Evolutionary conservation across 352 stramenopile species (phyloP).

Genomic region (Plasmopara halstedii): DNA sequence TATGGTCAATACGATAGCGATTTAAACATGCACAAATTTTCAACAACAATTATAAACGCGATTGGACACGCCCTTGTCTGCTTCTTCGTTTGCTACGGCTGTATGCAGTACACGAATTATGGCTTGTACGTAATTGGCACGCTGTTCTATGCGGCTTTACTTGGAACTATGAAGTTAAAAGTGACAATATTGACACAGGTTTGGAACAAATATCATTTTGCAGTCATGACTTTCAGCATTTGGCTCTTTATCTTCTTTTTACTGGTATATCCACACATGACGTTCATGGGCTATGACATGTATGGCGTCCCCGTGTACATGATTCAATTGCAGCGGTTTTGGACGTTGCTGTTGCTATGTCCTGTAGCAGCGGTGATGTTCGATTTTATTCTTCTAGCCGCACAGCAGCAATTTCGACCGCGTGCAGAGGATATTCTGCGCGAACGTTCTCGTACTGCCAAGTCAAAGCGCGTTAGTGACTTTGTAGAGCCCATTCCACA

Average conservation of each 20-base stretch:
- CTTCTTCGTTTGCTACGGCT: conserved; percentile 43
- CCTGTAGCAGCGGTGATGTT: conserved; percentile 35
- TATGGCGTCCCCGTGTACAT: conserved; percentile 37
- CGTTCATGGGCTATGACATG: conserved; percentile 71
- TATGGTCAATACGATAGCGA: conserved; percentile 43
- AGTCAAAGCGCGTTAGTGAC: conserved; percentile 14
- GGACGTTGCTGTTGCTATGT: conserved; percentile 44
- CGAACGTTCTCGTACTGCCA: conserved; percentile 25
- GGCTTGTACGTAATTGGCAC: conserved; percentile 48
- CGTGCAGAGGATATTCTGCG: conserved; percentile 55
- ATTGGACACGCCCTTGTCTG: conserved; percentile 46
- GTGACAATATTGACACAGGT: conserved; percentile 51
- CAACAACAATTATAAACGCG: conserved; percentile 41
- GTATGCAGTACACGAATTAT: conserved; percentile 16
- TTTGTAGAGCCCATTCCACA: conserved; percentile 9
- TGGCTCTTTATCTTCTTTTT: conserved; percentile 63
- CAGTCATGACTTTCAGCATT: conserved; percentile 45
- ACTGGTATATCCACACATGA: conserved; percentile 47
- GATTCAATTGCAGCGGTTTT: conserved; percentile 39
- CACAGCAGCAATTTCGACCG: conserved; percentile 46
- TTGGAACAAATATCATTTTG: conserved; percentile 57
- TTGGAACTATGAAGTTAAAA: conserved; percentile 68
- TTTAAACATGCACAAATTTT: conserved; percentile 53
- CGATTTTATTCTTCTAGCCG: conserved; percentile 30
- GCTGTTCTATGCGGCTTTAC: conserved; percentile 56